phyloP scores from a whole-genome alignment of 2,329 filamentous ascomycete species.

The Cladorrhinum sp. region DNA sequence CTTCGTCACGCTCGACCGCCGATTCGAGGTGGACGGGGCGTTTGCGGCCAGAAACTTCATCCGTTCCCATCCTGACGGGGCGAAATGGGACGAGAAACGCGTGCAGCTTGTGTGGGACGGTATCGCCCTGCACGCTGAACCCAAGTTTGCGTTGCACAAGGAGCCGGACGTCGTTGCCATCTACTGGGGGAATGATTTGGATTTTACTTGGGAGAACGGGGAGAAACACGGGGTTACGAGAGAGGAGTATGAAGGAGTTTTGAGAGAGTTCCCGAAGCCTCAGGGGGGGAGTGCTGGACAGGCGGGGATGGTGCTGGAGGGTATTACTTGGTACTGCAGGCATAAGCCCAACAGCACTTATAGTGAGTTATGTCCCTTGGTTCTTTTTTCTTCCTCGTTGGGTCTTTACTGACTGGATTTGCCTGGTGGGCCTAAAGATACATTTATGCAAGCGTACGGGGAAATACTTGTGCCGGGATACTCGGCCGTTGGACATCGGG shows the following conservation, averaged over 20 bases:
- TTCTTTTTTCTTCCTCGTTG: background rate
- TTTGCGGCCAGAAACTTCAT: slow-evolving; percentile 42
- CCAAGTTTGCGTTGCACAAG: slow-evolving; percentile 40
- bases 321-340: slow-evolving; percentile 39
- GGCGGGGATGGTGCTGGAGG: slow-evolving; percentile 33
- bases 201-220: slow-evolving; percentile 30
- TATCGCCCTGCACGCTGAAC: slow-evolving; percentile 45
- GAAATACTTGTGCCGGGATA: background rate
- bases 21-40: slow-evolving; percentile 51
- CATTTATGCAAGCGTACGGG: background rate
- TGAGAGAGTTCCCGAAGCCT: slow-evolving; percentile 34
- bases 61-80: slow-evolving; percentile 20
- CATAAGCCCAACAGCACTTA: slow-evolving; percentile 40
- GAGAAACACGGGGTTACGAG: slow-evolving; percentile 30
- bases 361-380: slow-evolving; percentile 26
- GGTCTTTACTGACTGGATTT: background rate
- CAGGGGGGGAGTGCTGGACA: background rate
- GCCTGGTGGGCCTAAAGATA: background rate
- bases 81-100: slow-evolving; percentile 39
- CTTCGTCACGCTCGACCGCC: slow-evolving; percentile 40
- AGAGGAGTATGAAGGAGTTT: slow-evolving; percentile 34
- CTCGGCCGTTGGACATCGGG: background rate
- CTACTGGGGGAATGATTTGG: slow-evolving; percentile 35
- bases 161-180: slow-evolving; percentile 39
- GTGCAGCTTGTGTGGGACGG: slow-evolving; percentile 48